Evolutionary conservation across 1,284 basidiomycete species (phyloP).

Genomic region (Puccinia hordei): DNA sequence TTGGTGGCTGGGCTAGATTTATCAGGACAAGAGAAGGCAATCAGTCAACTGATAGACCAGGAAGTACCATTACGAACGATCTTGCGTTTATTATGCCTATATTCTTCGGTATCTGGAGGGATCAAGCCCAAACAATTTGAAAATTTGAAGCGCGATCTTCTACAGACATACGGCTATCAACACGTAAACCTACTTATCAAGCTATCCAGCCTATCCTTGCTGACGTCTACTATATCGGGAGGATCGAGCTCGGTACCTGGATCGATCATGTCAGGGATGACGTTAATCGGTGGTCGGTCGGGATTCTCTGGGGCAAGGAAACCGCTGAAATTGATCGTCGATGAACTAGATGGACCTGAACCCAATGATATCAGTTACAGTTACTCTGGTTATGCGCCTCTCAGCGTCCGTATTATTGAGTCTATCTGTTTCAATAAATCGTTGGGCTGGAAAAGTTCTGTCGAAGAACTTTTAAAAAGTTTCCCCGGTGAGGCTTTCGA

Average conservation of each 20-base stretch:
- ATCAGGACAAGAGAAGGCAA: slow-evolving; percentile 71
- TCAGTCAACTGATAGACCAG: slow-evolving; percentile 83
- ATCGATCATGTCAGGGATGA: slow-evolving; percentile 34
- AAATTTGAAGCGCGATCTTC: slow-evolving; percentile 82
- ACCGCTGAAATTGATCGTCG: slow-evolving; percentile 84
- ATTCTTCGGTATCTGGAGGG: slow-evolving; percentile 78
- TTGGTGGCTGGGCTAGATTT: slow-evolving; percentile 85
- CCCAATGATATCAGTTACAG: slow-evolving; percentile 93
- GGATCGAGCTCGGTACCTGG: slow-evolving; percentile 52
- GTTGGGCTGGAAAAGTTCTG: slow-evolving; percentile 91
- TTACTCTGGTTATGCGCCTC: slow-evolving; percentile 94
- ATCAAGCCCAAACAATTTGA: slow-evolving; percentile 86
- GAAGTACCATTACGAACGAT: slow-evolving; percentile 76
- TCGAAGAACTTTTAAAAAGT: slow-evolving; percentile 78
- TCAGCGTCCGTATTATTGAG: slow-evolving; percentile 78
- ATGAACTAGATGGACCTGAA: slow-evolving; percentile 70
- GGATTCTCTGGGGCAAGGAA: slow-evolving; percentile 76
- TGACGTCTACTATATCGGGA: slow-evolving; percentile 68
- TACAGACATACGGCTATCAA: slow-evolving; percentile 94
- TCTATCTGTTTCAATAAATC: slow-evolving; percentile 61
- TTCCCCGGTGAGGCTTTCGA: slow-evolving; percentile 83
- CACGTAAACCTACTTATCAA: slow-evolving; percentile 76
- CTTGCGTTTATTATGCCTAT: slow-evolving; percentile 79
- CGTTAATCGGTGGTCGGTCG: slow-evolving; percentile 55
- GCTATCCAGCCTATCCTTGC: slow-evolving; percentile 67